phyloP scores from a whole-genome alignment of 495 filamentous ascomycete species.

The Apodospora peruviana region DNA sequence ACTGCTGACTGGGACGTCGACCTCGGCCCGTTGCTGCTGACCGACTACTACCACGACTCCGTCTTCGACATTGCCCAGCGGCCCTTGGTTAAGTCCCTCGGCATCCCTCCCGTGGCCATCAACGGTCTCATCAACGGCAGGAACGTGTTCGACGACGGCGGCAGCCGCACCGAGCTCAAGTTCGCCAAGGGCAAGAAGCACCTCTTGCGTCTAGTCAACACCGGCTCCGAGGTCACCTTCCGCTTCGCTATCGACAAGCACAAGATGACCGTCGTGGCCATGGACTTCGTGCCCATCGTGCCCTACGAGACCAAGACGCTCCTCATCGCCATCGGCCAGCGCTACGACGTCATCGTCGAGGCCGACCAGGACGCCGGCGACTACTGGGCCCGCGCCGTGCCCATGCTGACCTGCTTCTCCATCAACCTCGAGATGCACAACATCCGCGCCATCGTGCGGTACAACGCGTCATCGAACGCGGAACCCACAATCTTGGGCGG shows the following conservation, averaged over 20 bases:
- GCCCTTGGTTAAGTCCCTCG: conserved; percentile 15
- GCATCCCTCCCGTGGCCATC: conserved; percentile 21
- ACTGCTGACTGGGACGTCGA: conserved; percentile 42
- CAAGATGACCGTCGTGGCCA: conserved; percentile 27
- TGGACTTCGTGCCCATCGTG: conserved; percentile 35
- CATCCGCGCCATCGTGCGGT: conserved; percentile 53
- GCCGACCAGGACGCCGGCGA: conserved; percentile 41
- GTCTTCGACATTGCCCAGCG: conserved; percentile 6
- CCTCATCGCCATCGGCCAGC: conserved; percentile 53
- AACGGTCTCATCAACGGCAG: conserved; percentile 27
- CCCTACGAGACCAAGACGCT: conserved; percentile 36
- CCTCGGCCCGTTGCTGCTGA: conserved; percentile 33
- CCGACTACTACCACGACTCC: conserved; percentile 31
- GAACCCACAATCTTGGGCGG: conserved; percentile 24
- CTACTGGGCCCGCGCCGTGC: conserved; percentile 56
- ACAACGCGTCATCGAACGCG: conserved; percentile 30
- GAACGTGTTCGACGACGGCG: conserved; percentile 21
- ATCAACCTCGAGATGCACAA: conserved; percentile 24
- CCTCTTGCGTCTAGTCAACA: conserved; percentile 45
- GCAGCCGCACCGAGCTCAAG: conserved; percentile 18
- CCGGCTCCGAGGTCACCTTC: conserved; percentile 24
- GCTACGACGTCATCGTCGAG: conserved; percentile 58
- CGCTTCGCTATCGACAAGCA: conserved; percentile 2
- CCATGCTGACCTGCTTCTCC: conserved; percentile 43
- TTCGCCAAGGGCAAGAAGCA: conserved; percentile 34